phyloP scores from a whole-genome alignment of 352 stramenopile species.

The Phytopythium litorale region DNA sequence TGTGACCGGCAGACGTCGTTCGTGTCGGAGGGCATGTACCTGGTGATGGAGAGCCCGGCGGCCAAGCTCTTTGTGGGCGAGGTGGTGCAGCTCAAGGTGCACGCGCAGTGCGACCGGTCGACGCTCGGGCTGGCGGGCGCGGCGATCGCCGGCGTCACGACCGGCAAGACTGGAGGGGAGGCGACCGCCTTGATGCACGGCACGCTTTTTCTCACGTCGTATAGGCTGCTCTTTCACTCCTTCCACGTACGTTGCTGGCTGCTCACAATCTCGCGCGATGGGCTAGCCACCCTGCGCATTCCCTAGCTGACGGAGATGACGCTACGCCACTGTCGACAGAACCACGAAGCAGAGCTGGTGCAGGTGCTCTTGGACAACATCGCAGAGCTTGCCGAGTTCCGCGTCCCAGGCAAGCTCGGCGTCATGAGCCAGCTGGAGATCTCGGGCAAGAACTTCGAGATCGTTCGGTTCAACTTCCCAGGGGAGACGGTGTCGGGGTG shows the following conservation, averaged over 20 bases:
- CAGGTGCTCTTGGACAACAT: conserved; percentile 72
- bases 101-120: conserved; percentile 64
- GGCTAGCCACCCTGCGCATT: no score
- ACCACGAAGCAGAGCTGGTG: conserved; percentile 45
- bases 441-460: conserved; percentile 85
- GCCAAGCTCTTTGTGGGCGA: conserved; percentile 57
- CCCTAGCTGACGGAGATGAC: background rate
- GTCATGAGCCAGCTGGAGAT: conserved; percentile 72
- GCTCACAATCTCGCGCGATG: background rate
- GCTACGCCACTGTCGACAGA: conserved; percentile 1
- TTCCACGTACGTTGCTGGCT: conserved; percentile 49
- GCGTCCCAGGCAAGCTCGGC: conserved; percentile 32
- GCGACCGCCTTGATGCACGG: conserved; percentile 35
- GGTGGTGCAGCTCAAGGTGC: conserved; percentile 66
- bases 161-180: conserved; percentile 11
- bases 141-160: conserved; percentile 11
- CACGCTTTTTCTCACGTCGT: conserved; percentile 74
- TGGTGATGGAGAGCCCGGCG: conserved; percentile 65
- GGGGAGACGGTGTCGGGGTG: conserved; percentile 54
- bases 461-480: conserved; percentile 76
- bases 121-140: conserved; percentile 33
- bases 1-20: conserved; percentile 47
- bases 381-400: conserved; percentile 65
- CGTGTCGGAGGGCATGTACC: conserved; percentile 78
- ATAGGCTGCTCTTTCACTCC: conserved; percentile 65